A percentile compares a stretch with the other conserved stretches of the same genome.
Evolutionary conservation across 192 early-diverging fungal genomes (phyloP).

Genomic region (Backusella sp.): DNA sequence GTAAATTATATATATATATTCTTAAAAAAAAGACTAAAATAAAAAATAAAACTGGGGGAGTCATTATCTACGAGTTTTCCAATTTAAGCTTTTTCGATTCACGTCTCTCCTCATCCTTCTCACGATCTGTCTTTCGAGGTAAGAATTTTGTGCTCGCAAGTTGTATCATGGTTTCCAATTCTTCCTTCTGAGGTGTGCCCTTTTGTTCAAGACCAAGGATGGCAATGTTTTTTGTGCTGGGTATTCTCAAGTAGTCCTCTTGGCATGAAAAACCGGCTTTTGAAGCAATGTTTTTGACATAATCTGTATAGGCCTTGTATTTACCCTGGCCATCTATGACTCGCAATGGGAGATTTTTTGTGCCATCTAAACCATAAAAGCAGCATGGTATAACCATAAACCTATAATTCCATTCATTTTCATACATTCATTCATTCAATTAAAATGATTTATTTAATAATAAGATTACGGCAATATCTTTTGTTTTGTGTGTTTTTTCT

Average conservation of each 20-base stretch:
- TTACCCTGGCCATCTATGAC: constrained; percentile 51
- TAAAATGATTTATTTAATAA: not conserved
- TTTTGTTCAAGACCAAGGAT: constrained; percentile 50
- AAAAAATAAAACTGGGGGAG: constrained; percentile 7
- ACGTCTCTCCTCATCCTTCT: constrained; percentile 44
- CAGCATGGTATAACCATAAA: constrained; percentile 86
- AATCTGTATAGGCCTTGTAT: constrained; percentile 68
- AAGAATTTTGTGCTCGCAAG: constrained; percentile 36
- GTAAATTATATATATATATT: not conserved
- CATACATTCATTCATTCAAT: not conserved
- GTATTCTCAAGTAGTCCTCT: constrained; percentile 70
- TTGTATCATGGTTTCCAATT: constrained; percentile 24
- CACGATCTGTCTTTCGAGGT: constrained; percentile 52
- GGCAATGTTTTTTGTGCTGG: constrained; percentile 79
- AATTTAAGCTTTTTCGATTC: constrained; percentile 30
- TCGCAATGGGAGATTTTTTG: constrained; percentile 47
- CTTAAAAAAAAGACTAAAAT: constrained; percentile 11
- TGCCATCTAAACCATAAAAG: constrained; percentile 70
- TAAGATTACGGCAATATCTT: not conserved
- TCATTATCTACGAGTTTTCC: constrained; percentile 15
- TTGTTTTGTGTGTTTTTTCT: constrained; percentile 7
- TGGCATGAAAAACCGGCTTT: constrained; percentile 60
- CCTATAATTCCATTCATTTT: constrained; percentile 36
- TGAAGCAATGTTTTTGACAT: constrained; percentile 51
- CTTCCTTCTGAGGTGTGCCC: not conserved